Evolutionary conservation across 2,329 filamentous ascomycete genomes (phyloP), one percentile per base, ranked within the genome.

Genomic region (Aspergillus puulaauensis): DNA sequence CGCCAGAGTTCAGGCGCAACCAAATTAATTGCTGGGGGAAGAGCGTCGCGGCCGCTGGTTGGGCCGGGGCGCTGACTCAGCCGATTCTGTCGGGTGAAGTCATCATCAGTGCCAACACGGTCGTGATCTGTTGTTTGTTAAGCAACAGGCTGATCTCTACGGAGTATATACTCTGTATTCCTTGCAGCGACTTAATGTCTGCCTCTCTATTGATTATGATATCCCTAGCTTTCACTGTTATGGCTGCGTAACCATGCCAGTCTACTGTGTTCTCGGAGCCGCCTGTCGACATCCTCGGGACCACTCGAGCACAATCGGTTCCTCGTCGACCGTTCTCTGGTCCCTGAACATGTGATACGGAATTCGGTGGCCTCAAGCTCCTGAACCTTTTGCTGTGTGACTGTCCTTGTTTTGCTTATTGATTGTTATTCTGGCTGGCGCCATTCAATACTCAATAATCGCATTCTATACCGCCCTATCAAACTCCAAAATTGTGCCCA

Each of bases 81-180:
- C 64, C 33, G 55, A 62, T 71, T 68, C 71, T 65, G 70, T 73
- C 70, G 72, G 70, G 71, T 73, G 71, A 73, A 71, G 66, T 71
- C 67, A 70, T 66, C 57, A 60, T 37, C 21, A 39, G 17, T 40
- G 41, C 24, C 33, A 40, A 17, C 35, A 15, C 8, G 47, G 49
- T 48, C 17, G 54, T 48, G 54, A 56, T 52, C 41, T n/a, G 14
- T 31, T 39, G 14, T 31, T 39, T n/a, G 5, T 12, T 40, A n/a
- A 12, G 15, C 23, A 50, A 52, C 15, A 19, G n/a, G 14, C 15
- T n/a, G 14, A 17, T 46, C 14, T 31, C 39, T 33, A n/a, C 17
- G 12, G 39, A 43, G 27, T 31, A 31, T 11, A 9, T 31, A 9
- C 27, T 31, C 9, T 31, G 27, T 31, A 21, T 35, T 15, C n/a